These are phyloP conservation scores for Solanum dulcamara DNA, from an alignment of 257 asterid genomes.

Conservation along the genomic window DNA sequence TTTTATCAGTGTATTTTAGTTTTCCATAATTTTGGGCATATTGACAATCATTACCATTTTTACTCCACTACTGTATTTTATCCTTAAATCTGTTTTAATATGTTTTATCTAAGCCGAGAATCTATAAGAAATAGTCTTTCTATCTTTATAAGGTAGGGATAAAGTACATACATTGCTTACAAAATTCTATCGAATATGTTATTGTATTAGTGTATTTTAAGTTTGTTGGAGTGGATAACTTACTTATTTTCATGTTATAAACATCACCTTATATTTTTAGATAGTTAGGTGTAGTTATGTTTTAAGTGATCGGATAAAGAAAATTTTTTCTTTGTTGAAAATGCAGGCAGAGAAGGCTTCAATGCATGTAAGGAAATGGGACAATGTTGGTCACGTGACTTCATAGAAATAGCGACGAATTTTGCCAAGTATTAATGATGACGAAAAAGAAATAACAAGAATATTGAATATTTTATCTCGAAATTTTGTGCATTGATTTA, in stretches of 20 bases:
- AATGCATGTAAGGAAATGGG: conserved; percentile 1
- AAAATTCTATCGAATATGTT: too few species aligned
- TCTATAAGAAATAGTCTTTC: too few species aligned
- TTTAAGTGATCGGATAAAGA: background rate
- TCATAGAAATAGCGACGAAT: background rate
- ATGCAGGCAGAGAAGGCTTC: conserved; percentile 6
- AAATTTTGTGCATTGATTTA: background rate
- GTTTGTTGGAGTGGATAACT: background rate
- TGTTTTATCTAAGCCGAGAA: too few species aligned
- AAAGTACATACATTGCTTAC: too few species aligned
- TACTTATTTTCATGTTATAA: background rate
- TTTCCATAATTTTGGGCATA: too few species aligned
- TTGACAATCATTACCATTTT: too few species aligned
- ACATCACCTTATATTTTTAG: too few species aligned
- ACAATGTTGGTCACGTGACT: background rate
- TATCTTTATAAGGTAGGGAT: too few species aligned
- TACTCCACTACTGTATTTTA: too few species aligned
- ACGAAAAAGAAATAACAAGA: background rate
- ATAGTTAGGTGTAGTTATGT: background rate
- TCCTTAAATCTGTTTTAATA: too few species aligned
- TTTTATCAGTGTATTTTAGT: too few species aligned
- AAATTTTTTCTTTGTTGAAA: background rate
- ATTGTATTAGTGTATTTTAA: background rate
- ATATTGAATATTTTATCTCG: background rate
- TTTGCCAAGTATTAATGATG: background rate